Percentiles rank a stretch among this genome's conserved stretches.
These are phyloP conservation scores for Hygrocybe punicea DNA, from an alignment of 768 basidiomycete genomes.

Conservation along the genomic window DNA sequence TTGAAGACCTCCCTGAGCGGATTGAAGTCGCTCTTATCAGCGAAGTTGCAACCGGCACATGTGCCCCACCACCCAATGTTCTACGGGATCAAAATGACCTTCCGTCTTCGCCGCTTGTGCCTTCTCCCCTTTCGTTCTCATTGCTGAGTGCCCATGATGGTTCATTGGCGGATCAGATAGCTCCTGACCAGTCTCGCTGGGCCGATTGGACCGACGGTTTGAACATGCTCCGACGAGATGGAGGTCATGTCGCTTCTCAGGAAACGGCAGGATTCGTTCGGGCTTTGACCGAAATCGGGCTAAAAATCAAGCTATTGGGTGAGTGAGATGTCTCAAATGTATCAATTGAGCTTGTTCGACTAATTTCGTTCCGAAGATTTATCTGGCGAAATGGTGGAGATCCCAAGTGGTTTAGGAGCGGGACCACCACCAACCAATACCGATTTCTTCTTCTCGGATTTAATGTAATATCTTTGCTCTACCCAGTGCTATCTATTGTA, in stretches of 20 bases:
- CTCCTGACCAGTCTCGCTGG: conserved; percentile 74
- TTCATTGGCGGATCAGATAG: conserved; percentile 74
- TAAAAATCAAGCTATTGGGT: conserved; percentile 89
- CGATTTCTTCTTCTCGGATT: conserved; percentile 84
- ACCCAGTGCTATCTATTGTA: background rate
- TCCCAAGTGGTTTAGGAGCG: conserved; percentile 74
- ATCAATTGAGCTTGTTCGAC: background rate
- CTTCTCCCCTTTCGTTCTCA: conserved; percentile 75
- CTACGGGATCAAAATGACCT: conserved; percentile 60
- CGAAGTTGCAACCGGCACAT: conserved; percentile 75
- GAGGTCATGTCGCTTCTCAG: conserved; percentile 77
- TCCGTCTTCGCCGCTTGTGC: conserved; percentile 46
- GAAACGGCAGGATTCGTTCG: conserved; percentile 86
- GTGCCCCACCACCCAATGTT: conserved; percentile 63
- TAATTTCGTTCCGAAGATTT: conserved; percentile 51
- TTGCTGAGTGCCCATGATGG: conserved; percentile 66
- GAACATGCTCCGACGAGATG: conserved; percentile 79
- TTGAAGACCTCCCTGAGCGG: conserved; percentile 84
- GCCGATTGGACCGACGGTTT: conserved; percentile 94
- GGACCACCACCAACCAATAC: conserved; percentile 75
- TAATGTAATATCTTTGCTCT: conserved; percentile 28
- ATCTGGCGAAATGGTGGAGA: conserved; percentile 84
- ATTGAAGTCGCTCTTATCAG: conserved; percentile 78
- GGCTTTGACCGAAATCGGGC: conserved; percentile 83
- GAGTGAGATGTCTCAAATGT: conserved; percentile 22